phyloP scores from a whole-genome alignment of 495 filamentous ascomycete genomes.

The Baudoinia panamericana region DNA sequence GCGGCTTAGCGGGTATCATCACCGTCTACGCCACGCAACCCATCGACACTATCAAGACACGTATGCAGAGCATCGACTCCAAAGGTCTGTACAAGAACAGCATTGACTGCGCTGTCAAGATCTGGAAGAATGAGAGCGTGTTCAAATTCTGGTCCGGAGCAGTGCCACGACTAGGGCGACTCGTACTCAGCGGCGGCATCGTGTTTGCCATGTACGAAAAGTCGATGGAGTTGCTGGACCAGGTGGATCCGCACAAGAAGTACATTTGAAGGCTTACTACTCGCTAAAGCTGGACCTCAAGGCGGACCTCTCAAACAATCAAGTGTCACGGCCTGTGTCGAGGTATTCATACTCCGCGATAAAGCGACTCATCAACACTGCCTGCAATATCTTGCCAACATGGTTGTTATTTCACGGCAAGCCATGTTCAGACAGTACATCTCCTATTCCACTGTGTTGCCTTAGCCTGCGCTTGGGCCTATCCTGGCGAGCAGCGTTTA shows the following conservation, averaged over 20 bases:
- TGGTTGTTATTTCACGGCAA: too few relatives aligned
- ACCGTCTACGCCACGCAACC: conserved; percentile 88
- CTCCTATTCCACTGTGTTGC: too few relatives aligned
- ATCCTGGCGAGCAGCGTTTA: too few relatives aligned
- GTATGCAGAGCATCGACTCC: conserved; percentile 95
- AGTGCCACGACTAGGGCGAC: conserved; percentile 63
- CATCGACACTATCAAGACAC: conserved; percentile 88
- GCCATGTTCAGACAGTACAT: too few relatives aligned
- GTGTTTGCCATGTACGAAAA: conserved; percentile 99
- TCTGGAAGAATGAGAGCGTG: conserved; percentile 80
- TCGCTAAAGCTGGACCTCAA: too few relatives aligned
- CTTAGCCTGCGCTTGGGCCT: too few relatives aligned
- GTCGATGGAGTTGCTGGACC: conserved; percentile 77
- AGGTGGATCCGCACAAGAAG: conserved; percentile 65
- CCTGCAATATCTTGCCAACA: too few relatives aligned
- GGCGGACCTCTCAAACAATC: too few relatives aligned
- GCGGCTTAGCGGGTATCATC: conserved; percentile 77
- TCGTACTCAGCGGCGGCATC: conserved; percentile 84
- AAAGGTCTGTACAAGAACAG: conserved; percentile 74
- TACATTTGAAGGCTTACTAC: conserved; percentile 68
- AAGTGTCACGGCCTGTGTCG: too few relatives aligned
- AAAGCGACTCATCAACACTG: too few relatives aligned
- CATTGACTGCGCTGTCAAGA: conserved; percentile 66
- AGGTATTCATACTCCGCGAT: too few relatives aligned
- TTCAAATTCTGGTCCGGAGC: conserved; percentile 92